Percentiles rank a stretch among this genome's conserved stretches.
phyloP scores from a whole-genome alignment of 2,329 filamentous ascomycete species.

The Trichoderma polysporum region DNA sequence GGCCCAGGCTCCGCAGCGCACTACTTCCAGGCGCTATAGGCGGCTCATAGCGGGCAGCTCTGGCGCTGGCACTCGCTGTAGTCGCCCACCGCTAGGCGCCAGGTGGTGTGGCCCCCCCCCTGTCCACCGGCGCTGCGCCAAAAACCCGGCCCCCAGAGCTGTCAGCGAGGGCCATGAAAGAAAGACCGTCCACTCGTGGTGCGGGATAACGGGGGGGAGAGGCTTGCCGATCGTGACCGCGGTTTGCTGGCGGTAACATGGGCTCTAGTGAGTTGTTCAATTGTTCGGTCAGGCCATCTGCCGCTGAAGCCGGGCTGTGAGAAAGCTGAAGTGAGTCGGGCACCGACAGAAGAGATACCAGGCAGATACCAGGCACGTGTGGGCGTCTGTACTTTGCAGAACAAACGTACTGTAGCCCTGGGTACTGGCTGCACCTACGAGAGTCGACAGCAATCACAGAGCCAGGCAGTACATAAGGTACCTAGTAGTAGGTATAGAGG shows the following conservation, averaged over 20 bases:
- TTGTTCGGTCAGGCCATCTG: slow-evolving; percentile 6
- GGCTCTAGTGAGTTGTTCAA: slow-evolving; percentile 15
- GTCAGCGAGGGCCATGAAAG: slow-evolving; percentile 16
- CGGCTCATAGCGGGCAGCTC: slow-evolving; percentile 14
- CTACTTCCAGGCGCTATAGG: slow-evolving; percentile 13
- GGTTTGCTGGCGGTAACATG: slow-evolving; percentile 6
- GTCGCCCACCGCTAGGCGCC: slow-evolving; percentile 1
- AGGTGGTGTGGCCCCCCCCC: background rate
- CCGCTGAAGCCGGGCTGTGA: slow-evolving; percentile 12
- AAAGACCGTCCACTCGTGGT: background rate
- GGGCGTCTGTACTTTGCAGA: background rate
- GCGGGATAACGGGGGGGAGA: slow-evolving; percentile 2
- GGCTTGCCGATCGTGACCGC: slow-evolving; percentile 17
- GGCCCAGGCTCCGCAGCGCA: background rate
- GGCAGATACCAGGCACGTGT: background rate
- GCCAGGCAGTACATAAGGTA: too few species aligned
- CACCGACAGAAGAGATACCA: background rate
- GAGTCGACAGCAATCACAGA: background rate
- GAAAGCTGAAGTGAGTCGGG: background rate
- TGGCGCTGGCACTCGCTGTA: slow-evolving; percentile 13
- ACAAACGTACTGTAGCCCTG: background rate
- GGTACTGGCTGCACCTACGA: background rate
- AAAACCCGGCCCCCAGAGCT: slow-evolving; percentile 29
- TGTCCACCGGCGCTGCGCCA: slow-evolving; percentile 13
- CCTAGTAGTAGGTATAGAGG: too few species aligned